phyloP scores from a whole-genome alignment of 768 basidiomycete species.

The Naematelia aurantialba region DNA sequence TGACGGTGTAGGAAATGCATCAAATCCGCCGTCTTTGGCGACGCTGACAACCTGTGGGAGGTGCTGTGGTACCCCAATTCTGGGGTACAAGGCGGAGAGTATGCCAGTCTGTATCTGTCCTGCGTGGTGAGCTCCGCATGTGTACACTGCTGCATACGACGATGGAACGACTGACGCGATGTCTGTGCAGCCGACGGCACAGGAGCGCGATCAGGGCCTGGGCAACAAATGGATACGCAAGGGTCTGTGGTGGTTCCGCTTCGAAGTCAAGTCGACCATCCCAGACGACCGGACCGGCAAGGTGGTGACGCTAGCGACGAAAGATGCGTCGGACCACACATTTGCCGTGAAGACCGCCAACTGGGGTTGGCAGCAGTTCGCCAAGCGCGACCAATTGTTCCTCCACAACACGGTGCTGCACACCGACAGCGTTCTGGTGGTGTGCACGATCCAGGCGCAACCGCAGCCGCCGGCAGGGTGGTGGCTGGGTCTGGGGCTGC shows the following conservation, averaged over 20 bases:
- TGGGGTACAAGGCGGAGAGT: constrained; percentile 60
- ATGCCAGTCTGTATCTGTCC: constrained; percentile 72
- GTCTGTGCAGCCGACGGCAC: constrained; percentile 65
- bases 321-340: constrained; percentile 77
- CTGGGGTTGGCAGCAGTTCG: constrained; percentile 83
- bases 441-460: constrained; percentile 72
- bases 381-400: constrained; percentile 68
- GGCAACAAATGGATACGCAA: constrained; percentile 78
- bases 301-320: constrained; percentile 50
- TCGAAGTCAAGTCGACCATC: constrained; percentile 63
- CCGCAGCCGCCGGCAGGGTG: constrained; percentile 56
- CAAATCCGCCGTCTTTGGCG: constrained; percentile 61
- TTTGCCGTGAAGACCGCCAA: constrained; percentile 78
- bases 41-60: constrained; percentile 52
- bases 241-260: constrained; percentile 78
- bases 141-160: neutral
- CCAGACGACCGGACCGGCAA: constrained; percentile 20
- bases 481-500: constrained; percentile 45
- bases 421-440: constrained; percentile 68
- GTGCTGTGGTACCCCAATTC: constrained; percentile 82
- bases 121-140: constrained; percentile 62
- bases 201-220: constrained; percentile 67
- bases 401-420: constrained; percentile 50
- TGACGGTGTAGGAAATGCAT: constrained; percentile 59
- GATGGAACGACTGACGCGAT: too few relatives aligned